phyloP scores from a whole-genome alignment of 345 rosid genomes.

The Excoecaria agallocha region DNA sequence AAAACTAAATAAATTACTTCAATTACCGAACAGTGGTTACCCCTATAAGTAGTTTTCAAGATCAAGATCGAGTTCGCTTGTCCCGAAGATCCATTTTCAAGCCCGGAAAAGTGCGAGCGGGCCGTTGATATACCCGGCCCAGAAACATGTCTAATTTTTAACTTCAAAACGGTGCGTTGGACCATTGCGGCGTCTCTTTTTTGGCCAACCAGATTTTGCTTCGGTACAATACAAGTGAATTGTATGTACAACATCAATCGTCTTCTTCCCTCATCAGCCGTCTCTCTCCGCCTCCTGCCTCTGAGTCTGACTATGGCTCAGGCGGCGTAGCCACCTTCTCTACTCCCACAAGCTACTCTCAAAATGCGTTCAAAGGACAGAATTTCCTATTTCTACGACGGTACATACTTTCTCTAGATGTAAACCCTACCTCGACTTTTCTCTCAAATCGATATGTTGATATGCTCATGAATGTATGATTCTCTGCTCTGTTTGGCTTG shows the following conservation, averaged over 20 bases:
- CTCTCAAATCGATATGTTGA: background rate
- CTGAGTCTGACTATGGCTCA: background rate
- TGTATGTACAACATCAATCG: background rate
- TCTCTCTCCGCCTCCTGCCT: background rate
- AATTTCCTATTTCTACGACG: constrained; percentile 91
- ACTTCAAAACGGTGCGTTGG: background rate
- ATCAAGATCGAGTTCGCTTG: no score
- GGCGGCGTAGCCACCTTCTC: background rate
- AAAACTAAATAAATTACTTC: no score
- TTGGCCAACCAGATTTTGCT: background rate
- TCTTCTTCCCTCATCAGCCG: background rate
- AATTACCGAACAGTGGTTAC: no score
- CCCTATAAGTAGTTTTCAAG: no score
- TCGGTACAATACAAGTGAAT: background rate
- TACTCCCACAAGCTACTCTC: background rate
- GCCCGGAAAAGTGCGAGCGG: no score
- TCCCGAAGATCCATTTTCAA: no score
- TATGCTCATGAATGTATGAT: background rate
- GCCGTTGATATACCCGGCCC: no score
- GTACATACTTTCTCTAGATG: constrained; percentile 29
- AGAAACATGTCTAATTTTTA: background rate
- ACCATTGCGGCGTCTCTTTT: no score
- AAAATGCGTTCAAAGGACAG: constrained; percentile 82
- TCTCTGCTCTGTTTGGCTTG: background rate
- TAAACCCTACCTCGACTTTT: constrained; percentile 6